Conservation (phyloP, 1,284 basidiomycete species). For the Irpex sp. region DNA sequence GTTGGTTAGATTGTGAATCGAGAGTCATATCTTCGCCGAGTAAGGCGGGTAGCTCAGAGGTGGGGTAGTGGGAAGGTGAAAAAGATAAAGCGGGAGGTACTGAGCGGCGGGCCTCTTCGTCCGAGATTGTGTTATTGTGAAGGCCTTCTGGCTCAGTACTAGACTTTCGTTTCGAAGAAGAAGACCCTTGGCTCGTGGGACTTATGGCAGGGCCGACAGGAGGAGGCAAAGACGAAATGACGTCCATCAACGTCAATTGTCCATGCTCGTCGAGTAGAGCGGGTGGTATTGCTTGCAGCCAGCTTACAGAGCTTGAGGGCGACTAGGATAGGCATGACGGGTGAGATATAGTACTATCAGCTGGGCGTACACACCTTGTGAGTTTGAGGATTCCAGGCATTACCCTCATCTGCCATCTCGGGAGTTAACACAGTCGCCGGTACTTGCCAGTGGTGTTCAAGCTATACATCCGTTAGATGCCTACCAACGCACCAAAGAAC, state of each 20-base stretch:
- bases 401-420: not conserved
- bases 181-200: not conserved
- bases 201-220: not conserved
- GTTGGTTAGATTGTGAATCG: not conserved
- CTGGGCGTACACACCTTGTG: not conserved
- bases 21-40: not conserved
- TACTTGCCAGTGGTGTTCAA: not conserved
- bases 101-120: not conserved
- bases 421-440: not conserved
- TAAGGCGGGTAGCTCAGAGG: not conserved
- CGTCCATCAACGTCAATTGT: not conserved
- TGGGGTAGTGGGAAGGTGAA: not conserved
- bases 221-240: not conserved
- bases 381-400: not conserved
- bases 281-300: not conserved
- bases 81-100: not conserved
- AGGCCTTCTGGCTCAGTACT: not conserved
- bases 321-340: not conserved
- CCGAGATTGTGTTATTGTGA: not conserved
- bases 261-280: not conserved
- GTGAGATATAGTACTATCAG: not conserved
- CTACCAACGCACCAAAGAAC: not conserved
- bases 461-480: not conserved
- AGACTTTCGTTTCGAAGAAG: not conserved
- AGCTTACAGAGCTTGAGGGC: not conserved